These are phyloP conservation scores for Aspergillus saccharolyticus DNA, from an alignment of 495 filamentous ascomycete species.

Conservation along the genomic window DNA sequence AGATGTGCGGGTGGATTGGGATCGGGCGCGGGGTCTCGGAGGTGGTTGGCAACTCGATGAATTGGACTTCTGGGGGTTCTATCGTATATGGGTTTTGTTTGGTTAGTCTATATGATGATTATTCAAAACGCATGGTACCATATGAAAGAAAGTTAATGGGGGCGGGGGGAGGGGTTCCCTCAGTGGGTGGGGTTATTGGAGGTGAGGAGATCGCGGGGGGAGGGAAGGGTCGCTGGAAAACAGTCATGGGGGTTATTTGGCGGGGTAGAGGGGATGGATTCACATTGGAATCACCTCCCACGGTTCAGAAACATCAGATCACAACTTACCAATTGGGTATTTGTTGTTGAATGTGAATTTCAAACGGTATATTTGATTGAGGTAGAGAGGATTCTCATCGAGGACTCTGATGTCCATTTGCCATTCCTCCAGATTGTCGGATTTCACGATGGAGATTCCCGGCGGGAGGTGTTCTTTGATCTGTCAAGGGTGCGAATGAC, in stretches of 20 bases:
- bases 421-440: slow-evolving; percentile 86
- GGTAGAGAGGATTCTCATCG: slow-evolving; percentile 87
- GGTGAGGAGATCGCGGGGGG: slow-evolving; percentile 1
- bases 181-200: slow-evolving; percentile 3
- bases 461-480: slow-evolving; percentile 48
- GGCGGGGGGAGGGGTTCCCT: too few relatives aligned
- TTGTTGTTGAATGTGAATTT: slow-evolving; percentile 77
- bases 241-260: too few relatives aligned
- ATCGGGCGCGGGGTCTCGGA: slow-evolving; percentile 59
- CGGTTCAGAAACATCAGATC: too few relatives aligned
- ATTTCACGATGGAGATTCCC: slow-evolving; percentile 74
- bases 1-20: slow-evolving; percentile 95
- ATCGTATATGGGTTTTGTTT: too few relatives aligned
- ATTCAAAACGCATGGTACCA: too few relatives aligned
- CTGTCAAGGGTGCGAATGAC: slow-evolving; percentile 18
- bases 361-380: slow-evolving; percentile 71
- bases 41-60: slow-evolving; percentile 50
- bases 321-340: slow-evolving; percentile 85
- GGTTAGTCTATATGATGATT: too few relatives aligned
- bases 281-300: too few relatives aligned
- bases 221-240: too few relatives aligned
- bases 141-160: neutral
- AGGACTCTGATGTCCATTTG: slow-evolving; percentile 87
- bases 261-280: too few relatives aligned
- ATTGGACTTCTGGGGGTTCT: slow-evolving; percentile 93